Evolutionary conservation across 2,329 filamentous ascomycete species (phyloP).

Genomic region (Graphilbum fragrans): DNA sequence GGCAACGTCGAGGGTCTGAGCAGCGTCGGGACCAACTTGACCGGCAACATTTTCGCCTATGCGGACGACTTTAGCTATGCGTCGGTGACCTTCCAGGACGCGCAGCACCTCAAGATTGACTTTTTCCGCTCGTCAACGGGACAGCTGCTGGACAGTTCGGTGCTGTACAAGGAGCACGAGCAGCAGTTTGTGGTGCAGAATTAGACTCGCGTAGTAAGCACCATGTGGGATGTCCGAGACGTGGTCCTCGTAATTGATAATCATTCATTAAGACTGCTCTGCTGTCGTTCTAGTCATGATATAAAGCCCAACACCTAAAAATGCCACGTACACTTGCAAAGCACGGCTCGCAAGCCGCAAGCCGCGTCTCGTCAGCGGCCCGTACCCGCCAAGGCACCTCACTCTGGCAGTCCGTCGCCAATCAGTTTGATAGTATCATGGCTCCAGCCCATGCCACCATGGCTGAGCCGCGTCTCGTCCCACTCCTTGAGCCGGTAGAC

Average conservation of each 20-base stretch:
- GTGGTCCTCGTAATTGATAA: too few relatives aligned
- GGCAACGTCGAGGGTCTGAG: conserved; percentile 43
- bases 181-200: conserved; percentile 30
- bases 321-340: too few relatives aligned
- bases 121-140: conserved; percentile 38
- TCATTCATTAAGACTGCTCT: too few relatives aligned
- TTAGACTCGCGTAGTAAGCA: neutral
- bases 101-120: conserved; percentile 32
- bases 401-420: conserved; percentile 16
- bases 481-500: conserved; percentile 29
- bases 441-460: conserved; percentile 40
- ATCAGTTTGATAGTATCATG: conserved; percentile 19
- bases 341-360: too few relatives aligned
- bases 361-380: too few relatives aligned
- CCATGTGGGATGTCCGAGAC: too few relatives aligned
- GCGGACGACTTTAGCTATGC: conserved; percentile 40
- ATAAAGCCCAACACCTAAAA: too few relatives aligned
- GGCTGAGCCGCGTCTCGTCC: conserved; percentile 30
- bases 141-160: conserved; percentile 31
- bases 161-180: conserved; percentile 34
- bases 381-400: neutral
- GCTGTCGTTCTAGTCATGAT: too few relatives aligned
- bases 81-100: conserved; percentile 31
- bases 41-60: conserved; percentile 35
- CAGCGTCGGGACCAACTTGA: conserved; percentile 25